Evolutionary conservation across 768 basidiomycete species (phyloP).

Genomic region (Holtermannia corniformis): DNA sequence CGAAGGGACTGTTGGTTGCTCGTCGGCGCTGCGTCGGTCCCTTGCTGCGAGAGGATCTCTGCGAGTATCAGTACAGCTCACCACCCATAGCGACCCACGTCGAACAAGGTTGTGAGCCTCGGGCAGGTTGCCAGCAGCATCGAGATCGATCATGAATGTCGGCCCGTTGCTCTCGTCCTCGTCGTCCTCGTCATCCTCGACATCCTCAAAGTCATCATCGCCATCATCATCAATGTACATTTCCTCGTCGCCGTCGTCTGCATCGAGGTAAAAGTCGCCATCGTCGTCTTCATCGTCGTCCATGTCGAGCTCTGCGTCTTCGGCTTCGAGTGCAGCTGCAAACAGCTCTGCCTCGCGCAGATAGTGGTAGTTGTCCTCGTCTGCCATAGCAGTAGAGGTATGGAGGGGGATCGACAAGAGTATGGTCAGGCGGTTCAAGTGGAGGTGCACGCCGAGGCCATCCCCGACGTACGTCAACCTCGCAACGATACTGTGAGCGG

Average conservation of each 20-base stretch:
- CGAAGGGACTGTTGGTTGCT: not conserved
- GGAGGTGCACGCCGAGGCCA: constrained; percentile 1
- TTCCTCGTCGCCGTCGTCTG: constrained; percentile 15
- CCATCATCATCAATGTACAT: constrained; percentile 19
- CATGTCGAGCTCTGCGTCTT: not conserved
- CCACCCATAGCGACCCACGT: not conserved
- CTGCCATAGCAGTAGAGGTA: no score
- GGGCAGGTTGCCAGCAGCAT: not conserved
- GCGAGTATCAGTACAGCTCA: not conserved
- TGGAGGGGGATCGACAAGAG: constrained; percentile 3
- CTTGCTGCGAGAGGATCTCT: not conserved
- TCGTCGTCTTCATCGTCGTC: constrained; percentile 11
- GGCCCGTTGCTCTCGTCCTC: constrained; percentile 23
- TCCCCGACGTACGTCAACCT: not conserved
- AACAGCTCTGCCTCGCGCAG: not conserved
- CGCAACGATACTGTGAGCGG: not conserved
- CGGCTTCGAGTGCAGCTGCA: no score
- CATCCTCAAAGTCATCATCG: constrained; percentile 8
- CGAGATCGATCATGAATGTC: not conserved
- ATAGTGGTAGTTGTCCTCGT: not conserved
- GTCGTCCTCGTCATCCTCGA: constrained; percentile 33
- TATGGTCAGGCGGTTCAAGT: constrained; percentile 9
- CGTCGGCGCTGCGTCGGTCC: not conserved
- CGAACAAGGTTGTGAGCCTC: not conserved
- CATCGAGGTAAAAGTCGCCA: constrained; percentile 21